Conservation (phyloP, 805 yeast species). For the Ascoidea tarda region DNA sequence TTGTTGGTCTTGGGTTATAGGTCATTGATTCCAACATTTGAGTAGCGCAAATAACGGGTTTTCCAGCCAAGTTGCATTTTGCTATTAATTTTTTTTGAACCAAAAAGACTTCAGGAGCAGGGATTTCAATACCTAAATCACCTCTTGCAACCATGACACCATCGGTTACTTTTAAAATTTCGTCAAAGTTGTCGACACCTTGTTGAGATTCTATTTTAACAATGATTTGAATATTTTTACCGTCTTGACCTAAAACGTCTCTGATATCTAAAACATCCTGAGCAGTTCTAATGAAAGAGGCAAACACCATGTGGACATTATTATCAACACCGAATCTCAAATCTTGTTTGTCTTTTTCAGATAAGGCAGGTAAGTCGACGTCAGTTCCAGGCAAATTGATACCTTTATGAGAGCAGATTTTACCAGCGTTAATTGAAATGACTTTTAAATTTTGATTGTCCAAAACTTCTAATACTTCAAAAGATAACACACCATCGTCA, state of each 20-base stretch:
- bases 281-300: constrained; percentile 94
- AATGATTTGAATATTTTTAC: constrained; percentile 91
- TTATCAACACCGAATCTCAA: constrained; percentile 92
- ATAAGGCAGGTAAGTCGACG: constrained; percentile 94
- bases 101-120: constrained; percentile 96
- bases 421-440: constrained; percentile 85
- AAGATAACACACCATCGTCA: constrained; percentile 96
- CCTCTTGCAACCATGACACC: constrained; percentile 99
- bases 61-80: constrained; percentile 97
- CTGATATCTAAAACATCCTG: constrained; percentile 84
- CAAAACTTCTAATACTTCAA: constrained; percentile 75
- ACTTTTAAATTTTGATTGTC: constrained; percentile 78
- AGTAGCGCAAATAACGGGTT: constrained; percentile 99
- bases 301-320: constrained; percentile 96
- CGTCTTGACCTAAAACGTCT: constrained; percentile 91
- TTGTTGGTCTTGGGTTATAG: constrained; percentile 98
- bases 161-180: constrained; percentile 84
- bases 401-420: constrained; percentile 95
- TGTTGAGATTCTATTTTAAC: constrained; percentile 98
- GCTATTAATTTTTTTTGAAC: constrained; percentile 99
- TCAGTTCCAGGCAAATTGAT: constrained; percentile 98
- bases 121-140: constrained; percentile 98
- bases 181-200: constrained; percentile 99
- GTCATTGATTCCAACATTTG: constrained; percentile 99
- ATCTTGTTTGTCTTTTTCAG: constrained; percentile 93